These are phyloP conservation scores for Santalum album DNA, from an alignment of 164 flowering plant species.

Conservation along the genomic window DNA sequence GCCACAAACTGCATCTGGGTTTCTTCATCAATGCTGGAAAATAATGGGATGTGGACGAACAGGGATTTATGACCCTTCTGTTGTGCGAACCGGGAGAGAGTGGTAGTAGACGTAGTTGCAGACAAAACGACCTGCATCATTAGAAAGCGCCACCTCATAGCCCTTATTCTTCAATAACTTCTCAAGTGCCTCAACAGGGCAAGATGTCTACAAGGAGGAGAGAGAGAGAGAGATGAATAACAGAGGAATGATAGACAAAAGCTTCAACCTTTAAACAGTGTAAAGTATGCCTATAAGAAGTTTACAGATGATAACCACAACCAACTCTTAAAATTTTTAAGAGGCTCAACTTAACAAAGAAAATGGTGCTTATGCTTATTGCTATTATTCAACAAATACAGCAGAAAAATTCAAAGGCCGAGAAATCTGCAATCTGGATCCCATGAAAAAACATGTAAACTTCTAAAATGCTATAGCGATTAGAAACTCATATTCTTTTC, in stretches of 20 bases:
- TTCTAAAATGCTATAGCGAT: too few relatives aligned
- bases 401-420: too few relatives aligned
- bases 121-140: conserved; percentile 64
- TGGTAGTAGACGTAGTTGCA: conserved; percentile 75
- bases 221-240: neutral
- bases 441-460: too few relatives aligned
- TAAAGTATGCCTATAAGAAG: too few relatives aligned
- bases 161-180: conserved; percentile 34
- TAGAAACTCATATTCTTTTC: too few relatives aligned
- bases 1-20: conserved; percentile 55
- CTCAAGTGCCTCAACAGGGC: conserved; percentile 27
- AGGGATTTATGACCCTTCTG: conserved; percentile 53
- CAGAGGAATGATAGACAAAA: neutral
- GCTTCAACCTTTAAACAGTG: too few relatives aligned
- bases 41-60: conserved; percentile 64
- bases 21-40: conserved; percentile 48
- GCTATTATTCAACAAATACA: too few relatives aligned
- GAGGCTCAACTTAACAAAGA: too few relatives aligned
- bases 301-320: too few relatives aligned
- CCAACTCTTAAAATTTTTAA: too few relatives aligned
- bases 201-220: conserved; percentile 30
- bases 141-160: conserved; percentile 33
- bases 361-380: too few relatives aligned
- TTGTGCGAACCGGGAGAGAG: conserved; percentile 59
- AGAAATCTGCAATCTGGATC: too few relatives aligned